These are phyloP conservation scores for Metschnikowia arizonensis DNA, from an alignment of 805 yeast genomes.

Conservation along the genomic window DNA sequence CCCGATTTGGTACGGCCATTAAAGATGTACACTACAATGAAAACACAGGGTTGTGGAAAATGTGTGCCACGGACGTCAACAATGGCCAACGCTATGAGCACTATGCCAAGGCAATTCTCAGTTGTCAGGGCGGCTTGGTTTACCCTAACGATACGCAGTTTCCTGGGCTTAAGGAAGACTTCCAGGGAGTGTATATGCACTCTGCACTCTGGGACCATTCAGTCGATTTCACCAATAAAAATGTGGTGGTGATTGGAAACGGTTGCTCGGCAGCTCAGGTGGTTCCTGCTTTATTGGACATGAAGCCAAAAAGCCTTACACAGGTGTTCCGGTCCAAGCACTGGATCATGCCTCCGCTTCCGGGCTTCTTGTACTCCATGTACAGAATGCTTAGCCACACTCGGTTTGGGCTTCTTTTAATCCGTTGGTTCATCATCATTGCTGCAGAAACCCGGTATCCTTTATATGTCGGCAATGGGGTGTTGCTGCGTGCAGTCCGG, in stretches of 20 bases:
- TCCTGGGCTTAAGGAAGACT: conserved; percentile 32
- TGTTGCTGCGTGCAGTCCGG: conserved; percentile 26
- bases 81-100: conserved; percentile 33
- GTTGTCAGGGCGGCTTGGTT: conserved; percentile 37
- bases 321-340: conserved; percentile 37
- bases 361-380: conserved; percentile 18
- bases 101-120: conserved; percentile 24
- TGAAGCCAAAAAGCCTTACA: conserved; percentile 24
- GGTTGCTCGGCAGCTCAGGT: conserved; percentile 43
- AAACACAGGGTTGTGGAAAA: conserved; percentile 25
- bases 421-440: conserved; percentile 26
- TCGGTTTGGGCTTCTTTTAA: conserved; percentile 26
- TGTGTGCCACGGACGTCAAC: conserved; percentile 23
- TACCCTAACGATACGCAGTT: conserved; percentile 28
- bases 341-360: conserved; percentile 38
- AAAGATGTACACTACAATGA: conserved; percentile 23
- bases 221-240: conserved; percentile 30
- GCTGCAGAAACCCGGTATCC: conserved; percentile 36
- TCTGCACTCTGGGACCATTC: conserved; percentile 38
- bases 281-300: conserved; percentile 33
- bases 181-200: conserved; percentile 38
- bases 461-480: conserved; percentile 29
- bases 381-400: conserved; percentile 25
- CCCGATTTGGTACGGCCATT: conserved; percentile 24
- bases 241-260: conserved; percentile 38